These are phyloP conservation scores for Xerocomellus dryophilus DNA, from an alignment of 768 basidiomycete species.

Conservation along the genomic window DNA sequence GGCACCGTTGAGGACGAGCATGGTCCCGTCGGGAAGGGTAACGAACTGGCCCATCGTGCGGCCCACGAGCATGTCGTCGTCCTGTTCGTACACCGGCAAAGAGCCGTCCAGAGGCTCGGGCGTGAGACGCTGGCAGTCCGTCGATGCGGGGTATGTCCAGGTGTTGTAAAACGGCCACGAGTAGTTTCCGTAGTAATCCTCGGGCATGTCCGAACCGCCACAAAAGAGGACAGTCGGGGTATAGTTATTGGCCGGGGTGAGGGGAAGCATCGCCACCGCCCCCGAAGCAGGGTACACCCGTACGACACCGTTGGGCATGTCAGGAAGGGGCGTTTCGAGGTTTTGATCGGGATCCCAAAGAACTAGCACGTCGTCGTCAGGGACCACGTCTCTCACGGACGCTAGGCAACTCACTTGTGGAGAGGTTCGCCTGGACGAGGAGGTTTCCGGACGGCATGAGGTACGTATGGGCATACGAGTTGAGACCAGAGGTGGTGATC, in stretches of 20 bases:
- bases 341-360: constrained; percentile 55
- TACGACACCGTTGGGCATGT: constrained; percentile 69
- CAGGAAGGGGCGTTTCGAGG: constrained; percentile 58
- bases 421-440: constrained; percentile 75
- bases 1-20: constrained; percentile 84
- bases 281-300: constrained; percentile 91
- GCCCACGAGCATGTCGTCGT: constrained; percentile 70
- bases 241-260: constrained; percentile 88
- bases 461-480: constrained; percentile 72
- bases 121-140: constrained; percentile 78
- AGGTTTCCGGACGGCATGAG: constrained; percentile 71
- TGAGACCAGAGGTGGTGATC: constrained; percentile 69
- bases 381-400: background rate
- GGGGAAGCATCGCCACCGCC: constrained; percentile 84
- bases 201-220: constrained; percentile 80
- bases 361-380: constrained; percentile 25
- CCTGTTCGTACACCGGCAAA: constrained; percentile 55
- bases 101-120: constrained; percentile 79
- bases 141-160: constrained; percentile 65
- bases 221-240: constrained; percentile 85
- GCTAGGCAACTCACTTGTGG: constrained; percentile 52
- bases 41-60: constrained; percentile 94
- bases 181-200: constrained; percentile 73
- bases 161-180: constrained; percentile 69
- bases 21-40: constrained; percentile 69